Evolutionary conservation across 2,329 filamentous ascomycete species (phyloP).

Genomic region (Bisporella sp.): DNA sequence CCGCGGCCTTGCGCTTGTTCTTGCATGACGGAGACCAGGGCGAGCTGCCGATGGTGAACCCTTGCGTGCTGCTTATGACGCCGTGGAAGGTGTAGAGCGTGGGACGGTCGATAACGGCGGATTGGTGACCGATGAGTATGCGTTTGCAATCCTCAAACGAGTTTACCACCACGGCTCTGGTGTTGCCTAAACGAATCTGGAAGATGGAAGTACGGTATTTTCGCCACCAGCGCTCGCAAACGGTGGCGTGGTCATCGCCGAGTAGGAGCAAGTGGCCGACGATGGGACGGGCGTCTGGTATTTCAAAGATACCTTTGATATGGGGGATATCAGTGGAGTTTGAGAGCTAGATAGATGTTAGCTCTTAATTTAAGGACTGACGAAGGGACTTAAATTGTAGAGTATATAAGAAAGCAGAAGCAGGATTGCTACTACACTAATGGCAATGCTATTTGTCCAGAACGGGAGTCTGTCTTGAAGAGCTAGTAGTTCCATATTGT

Average conservation of each 20-base stretch:
- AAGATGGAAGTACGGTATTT: slow-evolving; percentile 40
- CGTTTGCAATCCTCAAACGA: slow-evolving; percentile 44
- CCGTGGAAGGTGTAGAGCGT: slow-evolving; percentile 48
- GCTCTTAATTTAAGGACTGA: too few relatives aligned
- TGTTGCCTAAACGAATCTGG: slow-evolving; percentile 47
- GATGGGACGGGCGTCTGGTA: slow-evolving; percentile 42
- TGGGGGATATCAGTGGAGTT: slow-evolving; percentile 38
- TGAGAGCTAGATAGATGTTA: background rate
- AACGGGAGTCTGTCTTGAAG: too few relatives aligned
- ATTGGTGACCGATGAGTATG: slow-evolving; percentile 42
- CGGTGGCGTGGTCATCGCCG: slow-evolving; percentile 45
- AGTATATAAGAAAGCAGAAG: too few relatives aligned
- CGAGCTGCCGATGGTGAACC: slow-evolving; percentile 47
- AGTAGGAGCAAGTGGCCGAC: slow-evolving; percentile 43
- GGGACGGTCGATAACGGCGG: slow-evolving; percentile 42
- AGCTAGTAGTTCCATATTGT: too few relatives aligned
- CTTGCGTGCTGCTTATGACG: slow-evolving; percentile 43
- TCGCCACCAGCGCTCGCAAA: slow-evolving; percentile 43
- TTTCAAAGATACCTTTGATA: slow-evolving; percentile 41
- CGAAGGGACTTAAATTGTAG: too few relatives aligned
- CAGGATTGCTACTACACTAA: too few relatives aligned
- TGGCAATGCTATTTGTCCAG: too few relatives aligned
- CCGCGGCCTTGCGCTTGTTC: slow-evolving; percentile 45
- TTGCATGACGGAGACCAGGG: slow-evolving; percentile 47
- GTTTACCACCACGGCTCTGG: slow-evolving; percentile 44